Evolutionary conservation across 2,329 filamentous ascomycete genomes (phyloP), one percentile per base, ranked within the genome.

Genomic region (Zasmidium cellare): DNA sequence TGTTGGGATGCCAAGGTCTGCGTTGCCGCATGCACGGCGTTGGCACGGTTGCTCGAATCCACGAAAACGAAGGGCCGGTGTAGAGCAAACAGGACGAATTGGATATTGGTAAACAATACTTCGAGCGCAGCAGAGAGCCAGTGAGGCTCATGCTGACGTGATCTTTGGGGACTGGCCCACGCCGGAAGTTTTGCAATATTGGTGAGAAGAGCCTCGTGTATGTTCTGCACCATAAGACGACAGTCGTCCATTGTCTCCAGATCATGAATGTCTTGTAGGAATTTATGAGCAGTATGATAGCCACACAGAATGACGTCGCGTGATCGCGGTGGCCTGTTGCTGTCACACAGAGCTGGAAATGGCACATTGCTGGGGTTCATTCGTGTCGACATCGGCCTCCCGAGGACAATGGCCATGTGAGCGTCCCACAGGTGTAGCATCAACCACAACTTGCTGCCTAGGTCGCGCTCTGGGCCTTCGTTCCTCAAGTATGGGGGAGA

Each of bases 201-300:
- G 5, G 46, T 16, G 22, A 48, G 18, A 7, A 48, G 46, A 9
- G 6, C 9, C 22, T 20, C 46, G 19, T 48, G 46, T 6, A 48
- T 9, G 9, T 23, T 48, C 9, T 48, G 6, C 9, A 48, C 9
- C 9, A 48, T 7, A 18, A 24, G 18, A 6, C 7, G 46, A 9
- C 14, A 24, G 22, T 48, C 46, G 18, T 48, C 46, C 9, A 7
- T 48, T 7, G n/a, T 48, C 16, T 48, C 46, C 22, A 48, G 46
- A 7, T 48, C 46, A 16, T 48, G 46, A 3, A 48, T 48, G 46
- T 48, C 46, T 24, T 48, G 46, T 24, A 48, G 16, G 22, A 22
- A 48, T 48, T 23, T 48, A 16, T 48, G 22, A 48, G 46, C 46
- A 18, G 46, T 48, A 23, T 48, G 46, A 16, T 48, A 48, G 22